These are phyloP conservation scores for Phaeosphaeria sp. DNA, from an alignment of 2,329 filamentous ascomycete species.

Conservation along the genomic window DNA sequence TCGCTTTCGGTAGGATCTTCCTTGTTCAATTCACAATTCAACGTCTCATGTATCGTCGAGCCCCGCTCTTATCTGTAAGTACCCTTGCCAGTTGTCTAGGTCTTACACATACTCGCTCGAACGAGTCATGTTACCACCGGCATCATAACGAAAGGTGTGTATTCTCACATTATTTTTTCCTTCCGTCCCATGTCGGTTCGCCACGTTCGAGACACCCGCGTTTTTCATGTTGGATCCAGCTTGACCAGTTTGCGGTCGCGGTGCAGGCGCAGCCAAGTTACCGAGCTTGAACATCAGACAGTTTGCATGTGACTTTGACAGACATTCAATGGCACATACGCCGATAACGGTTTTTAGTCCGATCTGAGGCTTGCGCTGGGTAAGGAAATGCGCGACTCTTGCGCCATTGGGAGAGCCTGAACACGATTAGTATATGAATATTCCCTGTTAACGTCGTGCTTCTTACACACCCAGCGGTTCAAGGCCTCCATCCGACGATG, in stretches of 20 bases:
- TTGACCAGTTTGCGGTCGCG: not conserved
- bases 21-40: not conserved
- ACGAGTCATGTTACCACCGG: no score
- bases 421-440: not conserved
- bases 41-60: not conserved
- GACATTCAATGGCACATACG: not conserved
- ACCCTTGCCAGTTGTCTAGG: no score
- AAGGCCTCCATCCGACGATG: not conserved
- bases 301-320: not conserved
- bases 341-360: not conserved
- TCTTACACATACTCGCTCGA: no score
- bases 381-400: conserved; percentile 1
- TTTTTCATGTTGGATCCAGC: no score
- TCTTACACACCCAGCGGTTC: not conserved
- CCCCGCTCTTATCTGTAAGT: not conserved
- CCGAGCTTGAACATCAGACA: conserved; percentile 1
- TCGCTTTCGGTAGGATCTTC: not conserved
- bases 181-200: no score
- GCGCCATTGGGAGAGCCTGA: not conserved
- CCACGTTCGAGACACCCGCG: no score
- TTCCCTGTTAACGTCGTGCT: not conserved
- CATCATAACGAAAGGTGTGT: no score
- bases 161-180: no score
- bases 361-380: not conserved
- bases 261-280: not conserved